These are phyloP conservation scores for Fusarium oligoseptatum DNA, from an alignment of 2,329 filamentous ascomycete genomes.

Conservation along the genomic window DNA sequence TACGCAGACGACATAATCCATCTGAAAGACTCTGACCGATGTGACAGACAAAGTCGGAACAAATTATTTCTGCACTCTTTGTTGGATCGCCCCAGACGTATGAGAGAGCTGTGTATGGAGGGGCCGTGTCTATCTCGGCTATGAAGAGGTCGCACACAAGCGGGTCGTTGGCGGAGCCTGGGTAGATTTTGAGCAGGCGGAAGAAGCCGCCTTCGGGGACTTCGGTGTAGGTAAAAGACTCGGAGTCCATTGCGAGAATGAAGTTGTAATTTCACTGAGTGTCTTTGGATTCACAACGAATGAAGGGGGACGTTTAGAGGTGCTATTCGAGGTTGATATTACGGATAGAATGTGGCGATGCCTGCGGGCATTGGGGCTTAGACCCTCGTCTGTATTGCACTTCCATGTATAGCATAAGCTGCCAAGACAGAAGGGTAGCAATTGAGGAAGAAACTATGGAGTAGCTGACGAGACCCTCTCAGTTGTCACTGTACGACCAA, in stretches of 20 bases:
- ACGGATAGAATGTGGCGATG: background rate
- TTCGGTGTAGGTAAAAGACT: background rate
- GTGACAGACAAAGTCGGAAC: background rate
- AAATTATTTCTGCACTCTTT: background rate
- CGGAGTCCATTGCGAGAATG: background rate
- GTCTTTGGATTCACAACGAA: background rate
- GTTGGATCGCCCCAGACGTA: slow-evolving; percentile 14
- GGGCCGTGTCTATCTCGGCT: background rate
- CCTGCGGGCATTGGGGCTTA: background rate
- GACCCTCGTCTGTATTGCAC: background rate
- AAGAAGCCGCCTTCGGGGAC: slow-evolving; percentile 4
- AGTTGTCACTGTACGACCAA: background rate
- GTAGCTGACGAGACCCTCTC: background rate
- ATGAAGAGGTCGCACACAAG: slow-evolving; percentile 12
- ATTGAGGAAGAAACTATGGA: background rate
- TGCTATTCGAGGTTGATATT: background rate
- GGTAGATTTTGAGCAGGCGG: background rate
- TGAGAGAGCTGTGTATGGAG: slow-evolving; percentile 11
- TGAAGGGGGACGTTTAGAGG: background rate
- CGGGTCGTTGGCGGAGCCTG: background rate
- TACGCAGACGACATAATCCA: slow-evolving; percentile 7
- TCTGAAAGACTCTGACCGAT: slow-evolving; percentile 14
- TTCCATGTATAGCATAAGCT: background rate
- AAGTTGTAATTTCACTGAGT: background rate
- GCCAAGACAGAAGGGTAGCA: background rate